These are phyloP conservation scores for slime mould (Dictyostelium discoideum) DNA, from an alignment of 78 protist species.

Conservation along the genomic window DNA sequence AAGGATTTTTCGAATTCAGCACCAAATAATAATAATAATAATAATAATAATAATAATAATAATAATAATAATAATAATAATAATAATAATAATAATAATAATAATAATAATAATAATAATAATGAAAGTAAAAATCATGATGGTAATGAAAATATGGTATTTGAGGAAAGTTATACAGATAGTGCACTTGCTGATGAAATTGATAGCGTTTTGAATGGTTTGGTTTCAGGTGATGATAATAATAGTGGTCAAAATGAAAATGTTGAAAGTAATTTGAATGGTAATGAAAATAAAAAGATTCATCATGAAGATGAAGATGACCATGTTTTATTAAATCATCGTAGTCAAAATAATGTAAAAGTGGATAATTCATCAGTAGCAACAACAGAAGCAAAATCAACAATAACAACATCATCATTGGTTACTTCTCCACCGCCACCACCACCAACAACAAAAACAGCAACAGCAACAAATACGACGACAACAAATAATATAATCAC, in stretches of 20 bases:
- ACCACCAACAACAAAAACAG: neutral
- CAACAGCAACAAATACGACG: neutral
- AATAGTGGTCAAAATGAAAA: neutral
- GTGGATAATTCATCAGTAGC: neutral
- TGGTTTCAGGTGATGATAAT: neutral
- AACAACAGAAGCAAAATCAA: neutral
- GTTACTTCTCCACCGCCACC: neutral
- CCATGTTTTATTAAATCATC: neutral
- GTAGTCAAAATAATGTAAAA: neutral
- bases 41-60: too few relatives aligned
- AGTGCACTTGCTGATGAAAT: neutral
- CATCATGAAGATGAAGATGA: neutral
- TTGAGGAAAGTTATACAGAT: neutral
- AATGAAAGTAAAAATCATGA: neutral
- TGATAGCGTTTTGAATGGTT: neutral
- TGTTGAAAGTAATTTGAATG: neutral
- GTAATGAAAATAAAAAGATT: neutral
- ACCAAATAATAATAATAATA: neutral
- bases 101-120: neutral
- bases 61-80: too few relatives aligned
- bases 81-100: too few relatives aligned
- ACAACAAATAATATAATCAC: neutral
- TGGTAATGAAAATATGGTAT: neutral
- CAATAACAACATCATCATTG: neutral
- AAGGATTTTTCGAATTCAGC: neutral